Evolutionary conservation across 805 yeast genomes (phyloP).

Genomic region (Wickerhamiella shivajii): DNA sequence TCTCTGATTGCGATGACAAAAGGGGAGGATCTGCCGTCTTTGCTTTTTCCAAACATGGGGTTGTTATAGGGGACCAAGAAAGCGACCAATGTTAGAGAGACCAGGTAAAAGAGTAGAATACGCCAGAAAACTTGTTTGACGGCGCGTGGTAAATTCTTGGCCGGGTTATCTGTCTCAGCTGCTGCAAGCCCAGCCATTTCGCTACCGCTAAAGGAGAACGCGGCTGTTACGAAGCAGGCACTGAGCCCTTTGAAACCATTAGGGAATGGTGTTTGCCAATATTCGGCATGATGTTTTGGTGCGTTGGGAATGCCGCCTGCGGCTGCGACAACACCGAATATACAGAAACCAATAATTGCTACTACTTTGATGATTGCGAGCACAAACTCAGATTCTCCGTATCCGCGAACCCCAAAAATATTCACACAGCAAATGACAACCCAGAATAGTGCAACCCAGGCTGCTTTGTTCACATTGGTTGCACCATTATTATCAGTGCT

Average conservation of each 20-base stretch:
- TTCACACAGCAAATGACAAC: slow-evolving; percentile 31
- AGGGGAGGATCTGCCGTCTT: slow-evolving; percentile 51
- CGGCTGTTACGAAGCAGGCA: slow-evolving; percentile 56
- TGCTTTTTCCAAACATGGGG: slow-evolving; percentile 33
- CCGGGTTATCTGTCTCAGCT: slow-evolving; percentile 57
- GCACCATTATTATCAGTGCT: slow-evolving; percentile 44
- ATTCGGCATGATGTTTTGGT: slow-evolving; percentile 37
- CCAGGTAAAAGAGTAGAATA: slow-evolving; percentile 51
- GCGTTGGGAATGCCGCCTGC: slow-evolving; percentile 48
- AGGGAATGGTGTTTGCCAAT: slow-evolving; percentile 29
- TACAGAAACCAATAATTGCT: slow-evolving; percentile 40
- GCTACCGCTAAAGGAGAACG: slow-evolving; percentile 60
- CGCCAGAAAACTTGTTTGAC: slow-evolving; percentile 74
- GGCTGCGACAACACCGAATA: slow-evolving; percentile 36
- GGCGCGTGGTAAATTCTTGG: slow-evolving; percentile 51
- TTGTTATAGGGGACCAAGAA: slow-evolving; percentile 53
- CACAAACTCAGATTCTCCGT: slow-evolving; percentile 49
- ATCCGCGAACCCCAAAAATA: slow-evolving; percentile 36
- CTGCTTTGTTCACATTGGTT: slow-evolving; percentile 30
- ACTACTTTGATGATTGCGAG: slow-evolving; percentile 38
- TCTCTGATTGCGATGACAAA: slow-evolving; percentile 51
- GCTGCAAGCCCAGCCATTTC: slow-evolving; percentile 61
- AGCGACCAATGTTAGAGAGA: slow-evolving; percentile 39
- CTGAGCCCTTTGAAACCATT: slow-evolving; percentile 54
- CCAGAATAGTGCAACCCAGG: slow-evolving; percentile 37